Base-by-base conservation (phyloP, 2,329 filamentous ascomycete genomes). In the Fusarium xyrophilum region DNA sequence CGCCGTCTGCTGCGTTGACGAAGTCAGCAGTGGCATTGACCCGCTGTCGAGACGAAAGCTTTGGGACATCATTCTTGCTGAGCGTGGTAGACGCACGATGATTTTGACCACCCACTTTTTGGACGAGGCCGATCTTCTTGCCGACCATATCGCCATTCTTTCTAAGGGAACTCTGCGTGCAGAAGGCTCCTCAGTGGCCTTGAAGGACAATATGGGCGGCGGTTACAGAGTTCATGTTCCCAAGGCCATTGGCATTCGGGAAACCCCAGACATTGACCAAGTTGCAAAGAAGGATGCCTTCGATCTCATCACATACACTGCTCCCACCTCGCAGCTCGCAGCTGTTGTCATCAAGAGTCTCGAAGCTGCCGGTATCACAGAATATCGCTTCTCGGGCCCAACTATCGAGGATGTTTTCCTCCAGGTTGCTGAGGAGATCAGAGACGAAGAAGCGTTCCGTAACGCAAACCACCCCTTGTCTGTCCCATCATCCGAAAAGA, bases 341-440 rank as follows among this genome's bases (percentile, higher is more conserved):
- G 91, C 92, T 1, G 79, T 84, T 7, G 90, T 95, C 46, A 91
- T 97, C 66, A 84, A 85, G 48, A 78, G 84, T 13, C 82, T 97
- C 2, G 91, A 97, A 75, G 79, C 82, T 2, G 81, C 84, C 3
- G 88, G 88, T 0, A 84, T 96, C 40, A 83, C 84, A 19, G 91
- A 96, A 60, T 97, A 97, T 76, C 89, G 93, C 60, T 91, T 97
- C 69, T 91, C 91, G 19, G 93, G 93, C 0, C 95, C 94, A 1
- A 96, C 93, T 0, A 93, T 97, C 40, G 95, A 97, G 76, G 93
- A 97, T 70, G 93, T 97, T 0, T 97, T 97, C 78, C 81, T 97
- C 27, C 90, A 92, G 68, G 84, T 97, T 39, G 93, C 93, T 1
- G 92, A 95, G 74, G 93, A 97, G 76, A 86, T 93, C 62, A 85